Evolutionary conservation across 2,329 filamentous ascomycete genomes (phyloP), one percentile per base, ranked within the genome.

Genomic region (Paecilomyces sp.): DNA sequence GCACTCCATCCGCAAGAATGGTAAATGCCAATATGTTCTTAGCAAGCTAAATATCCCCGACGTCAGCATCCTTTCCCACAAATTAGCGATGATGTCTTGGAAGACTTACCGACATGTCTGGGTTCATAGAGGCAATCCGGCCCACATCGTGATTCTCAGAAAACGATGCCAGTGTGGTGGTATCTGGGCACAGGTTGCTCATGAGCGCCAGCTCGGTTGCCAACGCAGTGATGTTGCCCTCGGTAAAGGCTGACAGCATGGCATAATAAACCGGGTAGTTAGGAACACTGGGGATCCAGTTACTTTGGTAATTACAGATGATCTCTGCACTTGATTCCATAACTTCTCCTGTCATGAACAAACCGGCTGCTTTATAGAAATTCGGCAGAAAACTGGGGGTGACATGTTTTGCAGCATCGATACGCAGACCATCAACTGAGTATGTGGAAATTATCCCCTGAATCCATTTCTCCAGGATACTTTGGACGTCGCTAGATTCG

Each of bases 1-100:
- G 85, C 47, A 88, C 83, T 22, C 86, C 86, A 58, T 86, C 71
- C 33, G 70, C 67, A 18, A 88, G 79, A 31, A 88, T 79, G n/a
- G 81, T 83, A 66, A 84, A 88, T 0, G 84, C 79, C 50, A 88
- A 76, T 4, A 83, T 79, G 65, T 88, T 88, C 70, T 84, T 83
- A 54, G 85, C 81, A 1, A 86, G 77, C 57, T 71, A 55, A 5
- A 72, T 60, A 41, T n/a, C 30, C 18, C 51, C n/a, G 41, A 56
- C 30, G 36, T 57, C 36, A 52, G 54, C n/a, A 6, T 33, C n/a
- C 54, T 58, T 47, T 54, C 59, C 8, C 47, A 22, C 22, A 4
- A n/a, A 30, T 3, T 18, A 24, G 11, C 8, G 47, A 58, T 54
- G 59, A 9, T 31, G 55, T 54, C 2, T 31, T 51, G 7, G 8